Evolutionary conservation across 768 basidiomycete genomes (phyloP).

Genomic region (Lentinula lateritia): DNA sequence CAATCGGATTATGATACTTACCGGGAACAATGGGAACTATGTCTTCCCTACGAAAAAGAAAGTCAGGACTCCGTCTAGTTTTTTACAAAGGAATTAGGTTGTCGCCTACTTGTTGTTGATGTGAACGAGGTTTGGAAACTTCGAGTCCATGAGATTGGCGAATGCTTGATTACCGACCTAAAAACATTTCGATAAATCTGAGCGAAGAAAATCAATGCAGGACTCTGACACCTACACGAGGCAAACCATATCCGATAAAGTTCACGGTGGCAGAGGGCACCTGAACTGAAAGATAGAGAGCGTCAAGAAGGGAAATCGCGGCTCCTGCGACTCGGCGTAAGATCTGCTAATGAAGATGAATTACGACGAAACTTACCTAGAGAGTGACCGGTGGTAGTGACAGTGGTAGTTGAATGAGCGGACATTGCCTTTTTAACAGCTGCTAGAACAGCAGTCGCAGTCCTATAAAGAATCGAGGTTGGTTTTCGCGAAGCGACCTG

Average conservation of each 20-base stretch:
- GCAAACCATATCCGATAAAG: slow-evolving; percentile 37
- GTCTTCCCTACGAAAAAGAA: background rate
- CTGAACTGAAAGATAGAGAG: slow-evolving; percentile 48
- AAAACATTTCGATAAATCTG: slow-evolving; percentile 20
- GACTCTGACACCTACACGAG: slow-evolving; percentile 24
- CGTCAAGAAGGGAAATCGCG: slow-evolving; percentile 39
- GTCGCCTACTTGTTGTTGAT: slow-evolving; percentile 44
- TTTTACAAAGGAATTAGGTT: background rate
- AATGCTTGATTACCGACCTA: slow-evolving; percentile 54
- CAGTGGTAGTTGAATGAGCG: slow-evolving; percentile 13
- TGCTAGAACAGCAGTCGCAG: slow-evolving; percentile 20
- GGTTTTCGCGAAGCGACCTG: slow-evolving; percentile 25
- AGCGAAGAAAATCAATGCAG: background rate
- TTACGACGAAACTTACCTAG: slow-evolving; percentile 18
- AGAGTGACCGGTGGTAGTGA: slow-evolving; percentile 32
- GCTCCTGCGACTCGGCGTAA: slow-evolving; percentile 19
- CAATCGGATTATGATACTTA: background rate
- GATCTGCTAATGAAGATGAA: too few relatives aligned
- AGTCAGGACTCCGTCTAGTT: background rate
- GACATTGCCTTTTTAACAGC: slow-evolving; percentile 22
- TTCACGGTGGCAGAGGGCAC: slow-evolving; percentile 32
- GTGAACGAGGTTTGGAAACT: slow-evolving; percentile 33
- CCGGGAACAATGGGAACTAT: slow-evolving; percentile 34
- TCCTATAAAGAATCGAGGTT: slow-evolving; percentile 27
- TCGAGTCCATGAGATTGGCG: slow-evolving; percentile 48